Evolutionary conservation across 768 basidiomycete species (phyloP).

Genomic region (Dacryopinax primogenitus): DNA sequence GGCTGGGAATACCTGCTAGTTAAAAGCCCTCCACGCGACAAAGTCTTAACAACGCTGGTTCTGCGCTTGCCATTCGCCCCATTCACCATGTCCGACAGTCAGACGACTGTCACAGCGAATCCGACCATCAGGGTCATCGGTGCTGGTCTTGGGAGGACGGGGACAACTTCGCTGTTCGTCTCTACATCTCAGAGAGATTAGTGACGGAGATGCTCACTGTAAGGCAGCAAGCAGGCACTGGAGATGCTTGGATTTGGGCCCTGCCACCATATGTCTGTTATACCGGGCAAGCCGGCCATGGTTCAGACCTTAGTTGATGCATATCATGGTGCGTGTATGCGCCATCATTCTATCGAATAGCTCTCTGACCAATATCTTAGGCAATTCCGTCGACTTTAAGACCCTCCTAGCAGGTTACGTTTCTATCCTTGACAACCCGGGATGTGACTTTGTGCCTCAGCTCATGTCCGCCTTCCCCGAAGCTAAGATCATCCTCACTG

Average conservation of each 20-base stretch:
- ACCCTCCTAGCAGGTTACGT: neutral
- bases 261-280: neutral
- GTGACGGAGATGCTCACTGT: neutral
- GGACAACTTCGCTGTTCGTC: neutral
- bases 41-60: too few species aligned
- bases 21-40: too few species aligned
- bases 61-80: neutral
- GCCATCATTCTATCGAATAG: neutral
- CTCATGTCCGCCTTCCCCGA: constrained; percentile 1
- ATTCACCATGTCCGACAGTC: neutral
- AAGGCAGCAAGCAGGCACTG: neutral
- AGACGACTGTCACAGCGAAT: neutral
- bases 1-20: too few species aligned
- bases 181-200: neutral
- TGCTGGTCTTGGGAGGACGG: constrained; percentile 1
- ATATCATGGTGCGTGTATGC: neutral
- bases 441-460: neutral
- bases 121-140: neutral
- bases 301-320: neutral
- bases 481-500: constrained; percentile 4
- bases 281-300: neutral
- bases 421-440: neutral
- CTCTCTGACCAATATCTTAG: neutral
- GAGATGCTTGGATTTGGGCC: constrained; percentile 4
- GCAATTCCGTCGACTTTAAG: neutral